Base-by-base conservation (phyloP, 73 alveolate genomes). In the Paramecium caudatum region DNA sequence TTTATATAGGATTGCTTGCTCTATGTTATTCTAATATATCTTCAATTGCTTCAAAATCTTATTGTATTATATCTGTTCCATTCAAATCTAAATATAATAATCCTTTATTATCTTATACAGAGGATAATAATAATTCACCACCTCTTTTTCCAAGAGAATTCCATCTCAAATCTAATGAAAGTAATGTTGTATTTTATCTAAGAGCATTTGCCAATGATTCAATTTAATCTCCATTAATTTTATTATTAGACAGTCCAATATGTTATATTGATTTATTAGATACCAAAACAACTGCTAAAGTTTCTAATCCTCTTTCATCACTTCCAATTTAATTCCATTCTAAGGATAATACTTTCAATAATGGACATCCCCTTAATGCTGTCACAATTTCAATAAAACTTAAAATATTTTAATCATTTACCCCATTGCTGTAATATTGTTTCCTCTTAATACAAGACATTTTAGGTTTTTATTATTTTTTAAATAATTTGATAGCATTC, bases 241-340 rank as follows among this genome's bases (percentile, higher is more conserved):
- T 86, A 63, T 86, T 86, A 17, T 86, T 41, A 0, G 90, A 46
- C 1, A 86, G 32, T 23, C 90, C 62, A 1, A 86, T 17, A 46
- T 86, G 93, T 21, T 86, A 45, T 41, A 86, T 68, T 41, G 88
- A 61, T 32, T 86, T 86, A 63, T 86, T 86, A 23, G 74, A 86
- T 34, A 86, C 55, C 41, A 86, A 86, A 39, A 87, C 47, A 46
- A 37, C 93, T 37, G 90, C 93, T 63, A 86, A 63, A 23, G 88
- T 41, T 34, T 86, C 93, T 63, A 85, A 39, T 39, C 86, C 91
- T 34, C 34, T 37, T 7, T 43, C 37, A 91, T 91, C 92, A n/a
- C 78, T 21, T 2, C 95, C 95, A 19, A 91, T 61, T 21, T 91
- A 23, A 91, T 91, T 91, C 94, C 95, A 91, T 90, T 91, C 95